These are phyloP conservation scores for Saxophila tyrrhenica DNA, from an alignment of 495 filamentous ascomycete genomes.

Conservation along the genomic window DNA sequence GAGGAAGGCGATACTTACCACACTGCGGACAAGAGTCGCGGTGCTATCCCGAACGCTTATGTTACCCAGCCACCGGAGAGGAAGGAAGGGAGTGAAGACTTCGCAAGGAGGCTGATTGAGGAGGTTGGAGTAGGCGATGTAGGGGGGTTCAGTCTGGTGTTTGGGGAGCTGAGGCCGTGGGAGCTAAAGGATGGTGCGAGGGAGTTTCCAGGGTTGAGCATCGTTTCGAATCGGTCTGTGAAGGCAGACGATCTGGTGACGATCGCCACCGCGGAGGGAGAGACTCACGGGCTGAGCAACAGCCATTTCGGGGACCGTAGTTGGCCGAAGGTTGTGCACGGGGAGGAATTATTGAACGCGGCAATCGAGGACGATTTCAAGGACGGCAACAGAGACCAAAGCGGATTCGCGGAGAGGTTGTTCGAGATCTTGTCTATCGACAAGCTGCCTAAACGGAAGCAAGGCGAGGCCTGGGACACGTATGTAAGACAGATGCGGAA, in stretches of 20 bases:
- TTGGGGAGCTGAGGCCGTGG: slow-evolving; percentile 56
- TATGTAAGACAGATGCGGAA: slow-evolving; percentile 60
- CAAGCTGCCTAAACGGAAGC: slow-evolving; percentile 51
- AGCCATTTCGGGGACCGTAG: slow-evolving; percentile 57
- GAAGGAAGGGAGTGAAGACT: slow-evolving; percentile 42
- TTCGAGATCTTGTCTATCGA: slow-evolving; percentile 59
- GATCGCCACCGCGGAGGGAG: slow-evolving; percentile 33
- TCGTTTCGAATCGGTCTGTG: slow-evolving; percentile 78
- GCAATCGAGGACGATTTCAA: slow-evolving; percentile 38
- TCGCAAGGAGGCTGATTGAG: slow-evolving; percentile 58
- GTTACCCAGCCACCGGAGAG: slow-evolving; percentile 38
- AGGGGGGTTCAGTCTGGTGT: slow-evolving; percentile 87
- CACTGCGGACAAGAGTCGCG: slow-evolving; percentile 56
- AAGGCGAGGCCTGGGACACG: slow-evolving; percentile 51
- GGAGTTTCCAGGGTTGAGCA: slow-evolving; percentile 45
- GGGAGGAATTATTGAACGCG: slow-evolving; percentile 38
- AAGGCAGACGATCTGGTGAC: slow-evolving; percentile 19
- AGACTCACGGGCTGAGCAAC: slow-evolving; percentile 77
- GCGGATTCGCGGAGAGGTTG: slow-evolving; percentile 57
- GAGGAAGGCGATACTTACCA: slow-evolving; percentile 56
- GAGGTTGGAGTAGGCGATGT: slow-evolving; percentile 58
- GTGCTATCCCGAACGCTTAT: slow-evolving; percentile 79
- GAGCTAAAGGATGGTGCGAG: slow-evolving; percentile 13
- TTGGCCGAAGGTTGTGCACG: slow-evolving; percentile 75
- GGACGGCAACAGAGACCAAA: slow-evolving; percentile 40